phyloP scores from a whole-genome alignment of 179 eudicot genomes.

The Sideroxylon spinosum region DNA sequence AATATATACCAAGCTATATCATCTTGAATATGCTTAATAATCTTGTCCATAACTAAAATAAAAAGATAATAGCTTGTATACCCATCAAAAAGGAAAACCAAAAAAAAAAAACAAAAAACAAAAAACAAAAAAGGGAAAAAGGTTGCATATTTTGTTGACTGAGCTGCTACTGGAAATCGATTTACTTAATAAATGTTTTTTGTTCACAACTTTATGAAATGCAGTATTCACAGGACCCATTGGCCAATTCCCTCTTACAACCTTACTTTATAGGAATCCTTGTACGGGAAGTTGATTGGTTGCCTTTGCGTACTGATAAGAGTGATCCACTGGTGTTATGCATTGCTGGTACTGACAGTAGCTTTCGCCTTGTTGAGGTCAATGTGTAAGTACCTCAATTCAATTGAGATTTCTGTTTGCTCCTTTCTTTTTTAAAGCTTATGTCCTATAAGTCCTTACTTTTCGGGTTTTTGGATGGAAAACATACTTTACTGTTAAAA shows the following conservation, averaged over 20 bases:
- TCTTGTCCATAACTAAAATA: too few relatives aligned
- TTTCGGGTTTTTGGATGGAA: not conserved
- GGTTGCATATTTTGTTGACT: not conserved
- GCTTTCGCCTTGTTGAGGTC: slow-evolving; percentile 93
- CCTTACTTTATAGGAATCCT: slow-evolving; percentile 94
- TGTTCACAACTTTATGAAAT: slow-evolving; percentile 17
- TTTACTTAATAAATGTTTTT: slow-evolving; percentile 9
- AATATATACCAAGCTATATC: too few relatives aligned
- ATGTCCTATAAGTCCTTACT: not conserved
- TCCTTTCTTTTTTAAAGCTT: not conserved
- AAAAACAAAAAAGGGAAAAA: not conserved
- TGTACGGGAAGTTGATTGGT: slow-evolving; percentile 96
- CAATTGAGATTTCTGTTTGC: slow-evolving; percentile 19
- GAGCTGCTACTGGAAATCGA: not conserved
- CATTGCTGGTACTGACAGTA: slow-evolving; percentile 98
- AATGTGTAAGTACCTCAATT: slow-evolving; percentile 50
- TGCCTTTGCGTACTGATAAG: slow-evolving; percentile 72
- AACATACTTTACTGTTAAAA: not conserved
- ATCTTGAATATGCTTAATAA: too few relatives aligned
- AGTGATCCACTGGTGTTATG: slow-evolving; percentile 87
- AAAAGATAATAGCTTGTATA: too few relatives aligned
- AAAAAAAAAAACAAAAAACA: too few relatives aligned
- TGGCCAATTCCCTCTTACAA: slow-evolving; percentile 77
- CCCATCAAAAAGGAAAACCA: too few relatives aligned
- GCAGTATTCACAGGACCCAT: slow-evolving; percentile 92